Evolutionary conservation across 306 rosid genomes (phyloP).

Genomic region (Casuarina equisetifolia): DNA sequence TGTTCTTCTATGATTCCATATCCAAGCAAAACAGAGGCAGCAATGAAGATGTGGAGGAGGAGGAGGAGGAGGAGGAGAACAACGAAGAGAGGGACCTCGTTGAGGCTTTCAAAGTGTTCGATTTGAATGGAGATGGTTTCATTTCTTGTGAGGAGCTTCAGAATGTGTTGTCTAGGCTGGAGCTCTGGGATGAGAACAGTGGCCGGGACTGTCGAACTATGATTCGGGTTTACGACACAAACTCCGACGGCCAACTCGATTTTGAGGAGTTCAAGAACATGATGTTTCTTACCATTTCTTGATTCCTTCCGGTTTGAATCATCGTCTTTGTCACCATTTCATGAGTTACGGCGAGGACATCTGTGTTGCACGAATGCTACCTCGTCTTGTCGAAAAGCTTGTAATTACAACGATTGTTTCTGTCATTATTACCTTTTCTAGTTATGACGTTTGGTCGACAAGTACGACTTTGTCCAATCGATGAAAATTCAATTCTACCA

Average conservation of each 20-base stretch:
- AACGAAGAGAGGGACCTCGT: constrained; percentile 53
- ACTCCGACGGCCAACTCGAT: constrained; percentile 77
- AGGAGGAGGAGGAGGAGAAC: constrained; percentile 11
- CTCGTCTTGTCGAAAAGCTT: no score
- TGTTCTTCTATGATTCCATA: constrained; percentile 60
- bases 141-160: constrained; percentile 65
- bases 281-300: constrained; percentile 60
- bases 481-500: no score
- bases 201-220: constrained; percentile 50
- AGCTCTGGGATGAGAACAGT: constrained; percentile 49
- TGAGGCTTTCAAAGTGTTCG: constrained; percentile 75
- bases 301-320: background rate
- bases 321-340: background rate
- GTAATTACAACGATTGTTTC: no score
- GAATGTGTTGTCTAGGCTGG: constrained; percentile 57
- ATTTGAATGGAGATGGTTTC: constrained; percentile 75
- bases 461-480: no score
- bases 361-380: no score
- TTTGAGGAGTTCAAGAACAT: constrained; percentile 82
- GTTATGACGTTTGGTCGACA: no score
- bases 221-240: constrained; percentile 63
- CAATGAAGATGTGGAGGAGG: background rate
- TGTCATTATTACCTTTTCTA: no score
- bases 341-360: background rate
- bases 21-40: constrained; percentile 29